Evolutionary conservation across 2,329 filamentous ascomycete species (phyloP), one percentile per base, ranked within the genome.

Genomic region (Ophiostoma populinum): DNA sequence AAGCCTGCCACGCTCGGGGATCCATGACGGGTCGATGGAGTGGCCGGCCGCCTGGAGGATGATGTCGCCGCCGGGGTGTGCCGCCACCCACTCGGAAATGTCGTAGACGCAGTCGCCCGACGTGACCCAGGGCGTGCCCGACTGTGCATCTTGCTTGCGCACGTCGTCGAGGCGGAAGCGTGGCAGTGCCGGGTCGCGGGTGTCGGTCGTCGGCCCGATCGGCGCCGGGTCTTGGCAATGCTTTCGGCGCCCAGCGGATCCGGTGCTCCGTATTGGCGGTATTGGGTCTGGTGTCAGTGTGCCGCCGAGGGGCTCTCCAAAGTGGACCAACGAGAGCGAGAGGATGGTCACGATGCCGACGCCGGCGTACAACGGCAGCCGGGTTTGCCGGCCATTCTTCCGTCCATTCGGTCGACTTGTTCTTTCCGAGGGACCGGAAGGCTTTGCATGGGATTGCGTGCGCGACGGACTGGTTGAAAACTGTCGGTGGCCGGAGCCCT

Each of bases 81-180:
- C 70, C 1, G 60, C 55, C 16, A 79, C 55, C 70, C 74, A 80
- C 34, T 77, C 70, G 1, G 74, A 79, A 35, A 80, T 79, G 46
- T 80, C 68, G 57, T 79, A 80, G 15, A 80, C 72, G 38, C 70
- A 68, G 47, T 69, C 67, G 17, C 62, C 68, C 35, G 63, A 62
- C n/a, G 67, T 70, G 4, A 80, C 65, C 75, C 75, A 80, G 3
- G 72, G 72, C 8, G 31, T 28, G 13, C 24, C 38, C 10, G 45
- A 46, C 6, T 20, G 8, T 8, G 36, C 40, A 22, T 42, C 42
- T 30, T 47, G 44, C 16, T 38, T 32, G 20, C 44, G 44, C 16
- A 47, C 37, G 35, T 47, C 45, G 26, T 40, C 37, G 10, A 47
- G 41, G 3, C 45, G 44, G 32, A 41, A 43, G 1, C 45, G 45